Evolutionary conservation across 257 asterid genomes (phyloP).

Genomic region (Solanum stenotomum): DNA sequence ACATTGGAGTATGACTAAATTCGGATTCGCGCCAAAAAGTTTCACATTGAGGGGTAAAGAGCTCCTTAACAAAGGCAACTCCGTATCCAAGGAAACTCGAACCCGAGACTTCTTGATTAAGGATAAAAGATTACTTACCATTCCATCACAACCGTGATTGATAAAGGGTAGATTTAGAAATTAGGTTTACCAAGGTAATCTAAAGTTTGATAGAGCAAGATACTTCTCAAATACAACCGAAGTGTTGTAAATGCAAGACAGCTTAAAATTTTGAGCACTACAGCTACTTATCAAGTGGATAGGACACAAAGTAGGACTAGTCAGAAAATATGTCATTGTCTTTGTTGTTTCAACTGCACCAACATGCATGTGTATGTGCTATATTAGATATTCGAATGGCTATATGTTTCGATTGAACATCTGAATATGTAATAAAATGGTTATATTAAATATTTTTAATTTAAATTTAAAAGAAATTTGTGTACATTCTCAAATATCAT

Average conservation of each 20-base stretch:
- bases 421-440: neutral
- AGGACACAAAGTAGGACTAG: neutral
- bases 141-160: rapidly evolving
- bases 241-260: neutral
- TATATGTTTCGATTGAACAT: neutral
- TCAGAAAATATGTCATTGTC: neutral
- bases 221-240: neutral
- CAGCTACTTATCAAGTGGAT: neutral
- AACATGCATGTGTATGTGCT: neutral
- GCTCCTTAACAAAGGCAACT: too few relatives aligned
- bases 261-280: neutral
- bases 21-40: rapidly evolving
- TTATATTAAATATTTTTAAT: too few relatives aligned
- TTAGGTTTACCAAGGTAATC: neutral
- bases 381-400: too few relatives aligned
- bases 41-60: rapidly evolving
- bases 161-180: neutral
- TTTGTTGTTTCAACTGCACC: neutral
- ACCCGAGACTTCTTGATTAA: too few relatives aligned
- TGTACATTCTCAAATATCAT: neutral
- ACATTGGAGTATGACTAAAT: too few relatives aligned
- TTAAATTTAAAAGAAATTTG: rapidly evolving
- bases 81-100: rapidly evolving
- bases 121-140: too few relatives aligned
- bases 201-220: neutral